Conservation (phyloP, 2,329 filamentous ascomycete species). For the Colletotrichum sp. region DNA sequence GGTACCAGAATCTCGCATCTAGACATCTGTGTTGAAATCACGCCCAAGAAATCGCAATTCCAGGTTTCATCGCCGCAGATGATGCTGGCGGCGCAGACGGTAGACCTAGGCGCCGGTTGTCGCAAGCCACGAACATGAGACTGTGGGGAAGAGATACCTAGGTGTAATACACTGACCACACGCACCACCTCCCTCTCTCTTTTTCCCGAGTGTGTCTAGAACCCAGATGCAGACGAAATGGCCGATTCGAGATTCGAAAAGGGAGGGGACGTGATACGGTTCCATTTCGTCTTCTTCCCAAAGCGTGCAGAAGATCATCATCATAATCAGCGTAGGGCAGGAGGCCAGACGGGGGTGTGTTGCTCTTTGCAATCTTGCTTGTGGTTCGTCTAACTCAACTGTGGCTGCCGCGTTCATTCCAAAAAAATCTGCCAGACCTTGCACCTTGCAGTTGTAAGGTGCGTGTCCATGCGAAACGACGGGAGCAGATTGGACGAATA, state of each 20-base stretch:
- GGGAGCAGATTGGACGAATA: background rate
- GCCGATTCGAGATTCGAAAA: background rate
- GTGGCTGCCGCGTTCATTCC: background rate
- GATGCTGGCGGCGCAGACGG: background rate
- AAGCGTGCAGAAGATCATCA: background rate
- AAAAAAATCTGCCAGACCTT: background rate
- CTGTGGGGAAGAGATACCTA: background rate
- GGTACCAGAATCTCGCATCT: background rate
- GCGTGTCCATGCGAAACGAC: background rate
- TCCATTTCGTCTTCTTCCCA: background rate
- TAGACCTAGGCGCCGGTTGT: background rate
- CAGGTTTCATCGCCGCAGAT: background rate
- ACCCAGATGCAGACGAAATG: background rate
- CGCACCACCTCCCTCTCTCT: background rate
- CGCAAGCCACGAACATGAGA: background rate
- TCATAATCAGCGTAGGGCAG: conserved; percentile 8
- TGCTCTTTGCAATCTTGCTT: background rate
- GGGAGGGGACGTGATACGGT: background rate
- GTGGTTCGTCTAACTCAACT: background rate
- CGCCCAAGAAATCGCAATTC: background rate
- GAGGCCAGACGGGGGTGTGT: background rate
- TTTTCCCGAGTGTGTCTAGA: background rate
- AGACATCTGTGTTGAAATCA: background rate
- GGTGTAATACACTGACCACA: background rate
- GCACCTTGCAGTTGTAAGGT: background rate